phyloP scores from a whole-genome alignment of 176 grass and related monocot species.

The Leersia perrieri region DNA sequence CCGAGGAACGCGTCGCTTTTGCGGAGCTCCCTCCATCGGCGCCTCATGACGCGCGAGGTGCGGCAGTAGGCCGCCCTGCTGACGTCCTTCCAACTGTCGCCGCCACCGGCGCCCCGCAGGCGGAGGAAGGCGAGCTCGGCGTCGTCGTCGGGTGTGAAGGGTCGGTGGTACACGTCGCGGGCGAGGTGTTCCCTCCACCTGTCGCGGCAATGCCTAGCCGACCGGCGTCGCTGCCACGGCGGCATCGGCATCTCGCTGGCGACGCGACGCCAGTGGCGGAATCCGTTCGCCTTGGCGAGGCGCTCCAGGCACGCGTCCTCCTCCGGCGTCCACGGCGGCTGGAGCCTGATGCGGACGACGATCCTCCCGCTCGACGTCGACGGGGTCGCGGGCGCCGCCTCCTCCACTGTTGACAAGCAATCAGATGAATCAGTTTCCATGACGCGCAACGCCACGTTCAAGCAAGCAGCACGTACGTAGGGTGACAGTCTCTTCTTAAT shows the following conservation, averaged over 20 bases:
- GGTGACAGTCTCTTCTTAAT: background rate
- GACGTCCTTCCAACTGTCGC: constrained; percentile 10
- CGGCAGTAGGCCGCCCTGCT: background rate
- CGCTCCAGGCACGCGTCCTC: background rate
- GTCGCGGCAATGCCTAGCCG: background rate
- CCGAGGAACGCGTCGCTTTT: background rate
- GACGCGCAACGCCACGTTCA: background rate
- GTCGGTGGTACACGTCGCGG: constrained; percentile 12
- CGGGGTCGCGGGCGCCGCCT: background rate
- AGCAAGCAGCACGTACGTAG: background rate
- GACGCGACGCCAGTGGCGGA: background rate
- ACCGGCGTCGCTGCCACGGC: no score
- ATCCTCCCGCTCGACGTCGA: background rate
- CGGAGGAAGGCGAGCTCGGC: background rate
- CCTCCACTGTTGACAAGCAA: background rate
- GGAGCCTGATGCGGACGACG: background rate
- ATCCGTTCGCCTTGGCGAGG: background rate
- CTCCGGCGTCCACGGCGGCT: background rate
- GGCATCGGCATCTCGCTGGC: background rate
- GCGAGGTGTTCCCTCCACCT: constrained; percentile 22
- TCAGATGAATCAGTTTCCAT: background rate
- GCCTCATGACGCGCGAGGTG: constrained; percentile 10
- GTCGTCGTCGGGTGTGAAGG: constrained; percentile 26
- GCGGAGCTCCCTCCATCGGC: constrained; percentile 34
- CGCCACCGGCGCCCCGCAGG: background rate